phyloP scores from a whole-genome alignment of 306 rosid species.

The Glycyrrhiza uralensis region DNA sequence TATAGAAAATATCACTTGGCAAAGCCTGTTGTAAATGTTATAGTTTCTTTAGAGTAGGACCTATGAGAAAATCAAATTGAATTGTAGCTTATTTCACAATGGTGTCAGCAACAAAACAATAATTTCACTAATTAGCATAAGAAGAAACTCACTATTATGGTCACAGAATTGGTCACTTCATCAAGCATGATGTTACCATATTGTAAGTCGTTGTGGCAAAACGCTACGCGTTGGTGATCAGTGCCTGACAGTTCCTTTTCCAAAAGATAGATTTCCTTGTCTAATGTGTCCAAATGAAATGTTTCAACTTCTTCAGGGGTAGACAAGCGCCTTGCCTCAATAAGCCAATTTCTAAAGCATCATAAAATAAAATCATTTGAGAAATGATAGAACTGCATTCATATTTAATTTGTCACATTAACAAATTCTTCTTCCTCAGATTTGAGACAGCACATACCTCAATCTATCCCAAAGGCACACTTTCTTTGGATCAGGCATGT shows the following conservation, averaged over 20 bases:
- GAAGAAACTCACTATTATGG: slow-evolving; percentile 64
- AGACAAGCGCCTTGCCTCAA: slow-evolving; percentile 43
- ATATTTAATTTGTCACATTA: slow-evolving; percentile 2
- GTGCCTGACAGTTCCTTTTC: slow-evolving; percentile 45
- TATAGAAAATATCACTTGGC: not conserved
- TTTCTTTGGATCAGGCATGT: slow-evolving; percentile 66
- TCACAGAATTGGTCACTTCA: slow-evolving; percentile 56
- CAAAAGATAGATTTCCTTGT: slow-evolving; percentile 50
- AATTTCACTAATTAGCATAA: not conserved
- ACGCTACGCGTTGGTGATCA: slow-evolving; percentile 41
- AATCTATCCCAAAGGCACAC: slow-evolving; percentile 65
- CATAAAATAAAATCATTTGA: not conserved
- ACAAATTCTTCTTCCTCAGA: not conserved
- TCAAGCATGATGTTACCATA: slow-evolving; percentile 85
- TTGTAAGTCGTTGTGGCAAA: slow-evolving; percentile 87
- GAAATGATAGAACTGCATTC: not conserved
- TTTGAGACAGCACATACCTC: slow-evolving; percentile 42
- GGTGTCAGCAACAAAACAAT: not conserved
- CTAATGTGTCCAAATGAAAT: slow-evolving; percentile 52
- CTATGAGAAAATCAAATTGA: no score
- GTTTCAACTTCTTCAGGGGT: slow-evolving; percentile 50
- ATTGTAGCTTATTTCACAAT: not conserved
- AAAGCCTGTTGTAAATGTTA: not conserved
- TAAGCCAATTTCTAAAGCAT: slow-evolving; percentile 65
- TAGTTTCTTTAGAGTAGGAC: not conserved